phyloP scores from a whole-genome alignment of 2,329 filamentous ascomycete species.

The Didymella pinodella region DNA sequence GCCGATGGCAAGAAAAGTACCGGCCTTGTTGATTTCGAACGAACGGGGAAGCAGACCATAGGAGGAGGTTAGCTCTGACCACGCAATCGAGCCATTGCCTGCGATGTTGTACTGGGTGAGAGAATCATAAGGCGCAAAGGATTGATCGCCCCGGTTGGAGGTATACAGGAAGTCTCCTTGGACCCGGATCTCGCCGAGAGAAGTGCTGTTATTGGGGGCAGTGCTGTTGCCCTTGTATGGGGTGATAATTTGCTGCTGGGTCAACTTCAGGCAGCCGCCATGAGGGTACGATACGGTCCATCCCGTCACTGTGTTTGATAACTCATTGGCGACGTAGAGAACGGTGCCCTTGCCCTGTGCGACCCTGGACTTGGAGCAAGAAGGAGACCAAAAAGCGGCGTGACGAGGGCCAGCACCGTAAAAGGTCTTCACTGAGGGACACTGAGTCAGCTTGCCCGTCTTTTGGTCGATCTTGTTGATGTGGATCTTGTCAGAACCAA shows the following conservation, averaged over 20 bases:
- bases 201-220: slow-evolving; percentile 37
- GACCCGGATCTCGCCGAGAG: slow-evolving; percentile 45
- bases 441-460: slow-evolving; percentile 58
- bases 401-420: slow-evolving; percentile 64
- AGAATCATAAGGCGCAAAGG: slow-evolving; percentile 46
- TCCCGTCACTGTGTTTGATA: slow-evolving; percentile 43
- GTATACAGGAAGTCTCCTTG: slow-evolving; percentile 47
- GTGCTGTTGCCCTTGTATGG: slow-evolving; percentile 44
- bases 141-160: slow-evolving; percentile 49
- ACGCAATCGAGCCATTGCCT: slow-evolving; percentile 39
- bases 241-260: slow-evolving; percentile 44
- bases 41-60: slow-evolving; percentile 49
- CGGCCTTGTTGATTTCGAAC: slow-evolving; percentile 48
- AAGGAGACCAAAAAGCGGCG: slow-evolving; percentile 59
- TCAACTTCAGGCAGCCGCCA: slow-evolving; percentile 44
- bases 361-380: slow-evolving; percentile 28
- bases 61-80: slow-evolving; percentile 42
- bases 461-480: slow-evolving; percentile 60
- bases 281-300: slow-evolving; percentile 45
- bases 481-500: slow-evolving; percentile 64
- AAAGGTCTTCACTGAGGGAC: slow-evolving; percentile 53
- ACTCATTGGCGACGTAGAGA: slow-evolving; percentile 48
- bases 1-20: slow-evolving; percentile 44
- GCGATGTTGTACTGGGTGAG: slow-evolving; percentile 48
- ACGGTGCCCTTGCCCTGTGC: slow-evolving; percentile 28